These are phyloP conservation scores for Paracamarosporium sp. DNA, from an alignment of 2,329 filamentous ascomycete species.

Conservation along the genomic window DNA sequence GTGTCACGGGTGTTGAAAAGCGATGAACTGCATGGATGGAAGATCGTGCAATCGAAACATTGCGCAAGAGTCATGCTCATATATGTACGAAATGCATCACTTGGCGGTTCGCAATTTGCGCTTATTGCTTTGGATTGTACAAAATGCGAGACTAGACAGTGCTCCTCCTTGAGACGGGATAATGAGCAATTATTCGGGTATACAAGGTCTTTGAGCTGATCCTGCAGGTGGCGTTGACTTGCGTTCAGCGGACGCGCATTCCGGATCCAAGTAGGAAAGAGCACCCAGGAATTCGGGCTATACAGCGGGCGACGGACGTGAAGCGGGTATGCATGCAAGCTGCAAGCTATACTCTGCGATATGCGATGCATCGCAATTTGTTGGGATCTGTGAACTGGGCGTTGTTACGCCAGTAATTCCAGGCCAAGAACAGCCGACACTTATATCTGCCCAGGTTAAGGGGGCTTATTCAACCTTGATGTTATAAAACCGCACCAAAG, in stretches of 20 bases:
- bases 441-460: background rate
- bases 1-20: background rate
- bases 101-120: background rate
- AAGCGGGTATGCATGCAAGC: slow-evolving; percentile 11
- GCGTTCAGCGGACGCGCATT: background rate
- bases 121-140: background rate
- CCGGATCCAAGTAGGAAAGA: slow-evolving; percentile 1
- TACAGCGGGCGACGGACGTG: background rate
- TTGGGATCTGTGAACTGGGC: background rate
- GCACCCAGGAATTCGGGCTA: background rate
- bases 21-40: background rate
- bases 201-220: background rate
- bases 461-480: background rate
- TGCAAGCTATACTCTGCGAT: slow-evolving; percentile 2
- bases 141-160: background rate
- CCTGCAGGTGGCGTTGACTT: background rate
- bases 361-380: background rate
- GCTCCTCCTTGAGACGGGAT: background rate
- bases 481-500: background rate
- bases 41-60: background rate
- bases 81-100: background rate
- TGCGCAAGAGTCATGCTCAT: background rate
- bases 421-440: no score
- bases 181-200: background rate
- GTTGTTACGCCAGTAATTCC: background rate